Conservation (phyloP, 495 filamentous ascomycete species). For the Neurospora hispaniola region DNA sequence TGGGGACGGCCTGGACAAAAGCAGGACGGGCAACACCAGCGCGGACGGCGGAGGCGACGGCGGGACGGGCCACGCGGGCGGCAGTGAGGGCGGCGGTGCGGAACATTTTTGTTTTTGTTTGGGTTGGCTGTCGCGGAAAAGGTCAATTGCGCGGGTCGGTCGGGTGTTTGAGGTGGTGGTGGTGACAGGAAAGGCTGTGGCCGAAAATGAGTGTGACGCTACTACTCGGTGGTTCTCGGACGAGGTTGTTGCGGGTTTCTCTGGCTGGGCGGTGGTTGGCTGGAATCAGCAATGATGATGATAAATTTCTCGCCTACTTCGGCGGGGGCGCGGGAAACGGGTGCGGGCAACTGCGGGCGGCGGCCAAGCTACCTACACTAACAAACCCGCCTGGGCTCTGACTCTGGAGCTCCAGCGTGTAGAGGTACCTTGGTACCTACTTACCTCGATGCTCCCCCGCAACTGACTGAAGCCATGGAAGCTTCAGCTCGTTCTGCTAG, state of each 20-base stretch:
- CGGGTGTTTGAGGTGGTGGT: neutral
- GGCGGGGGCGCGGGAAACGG: neutral
- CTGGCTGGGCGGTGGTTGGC: slow-evolving; percentile 5
- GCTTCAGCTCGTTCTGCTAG: neutral
- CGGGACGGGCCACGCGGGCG: slow-evolving; percentile 40
- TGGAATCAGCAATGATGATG: slow-evolving; percentile 16
- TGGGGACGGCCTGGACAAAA: slow-evolving; percentile 34
- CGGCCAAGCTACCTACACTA: neutral
- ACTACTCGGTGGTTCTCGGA: slow-evolving; percentile 4
- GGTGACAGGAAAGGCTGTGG: neutral
- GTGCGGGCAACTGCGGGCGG: neutral
- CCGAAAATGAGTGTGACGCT: neutral
- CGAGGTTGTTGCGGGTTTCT: slow-evolving; percentile 7
- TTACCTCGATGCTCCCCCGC: neutral
- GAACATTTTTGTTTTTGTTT: slow-evolving; percentile 53
- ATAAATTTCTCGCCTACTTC: slow-evolving; percentile 34
- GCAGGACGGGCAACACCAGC: neutral
- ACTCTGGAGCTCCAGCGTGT: neutral
- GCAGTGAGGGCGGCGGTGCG: slow-evolving; percentile 62
- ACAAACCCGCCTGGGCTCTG: no score
- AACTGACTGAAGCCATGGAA: neutral
- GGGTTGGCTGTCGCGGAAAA: neutral
- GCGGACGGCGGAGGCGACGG: slow-evolving; percentile 38
- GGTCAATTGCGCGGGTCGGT: neutral
- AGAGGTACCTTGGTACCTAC: neutral